These are phyloP conservation scores for Carallia pectinifolia DNA, from an alignment of 345 rosid genomes.

Conservation along the genomic window DNA sequence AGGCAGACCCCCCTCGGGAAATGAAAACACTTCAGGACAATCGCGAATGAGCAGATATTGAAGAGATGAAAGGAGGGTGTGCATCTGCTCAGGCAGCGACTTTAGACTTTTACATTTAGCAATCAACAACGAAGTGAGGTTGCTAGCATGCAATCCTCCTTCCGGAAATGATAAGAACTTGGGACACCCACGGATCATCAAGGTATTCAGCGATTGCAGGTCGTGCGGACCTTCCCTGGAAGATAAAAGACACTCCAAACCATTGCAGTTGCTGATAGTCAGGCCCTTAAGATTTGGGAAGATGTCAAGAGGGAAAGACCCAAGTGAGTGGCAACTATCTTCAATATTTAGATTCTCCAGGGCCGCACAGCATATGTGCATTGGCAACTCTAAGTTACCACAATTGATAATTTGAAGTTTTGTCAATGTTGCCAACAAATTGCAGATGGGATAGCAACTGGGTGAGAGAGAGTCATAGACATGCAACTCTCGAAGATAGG, in stretches of 20 bases:
- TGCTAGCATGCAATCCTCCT: background rate
- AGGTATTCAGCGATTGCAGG: background rate
- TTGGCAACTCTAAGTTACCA: background rate
- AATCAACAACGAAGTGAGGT: background rate
- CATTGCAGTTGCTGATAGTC: background rate
- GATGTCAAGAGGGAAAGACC: background rate
- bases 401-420: no score
- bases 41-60: background rate
- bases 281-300: conserved; percentile 4
- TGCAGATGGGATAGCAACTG: background rate
- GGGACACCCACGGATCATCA: background rate
- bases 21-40: background rate
- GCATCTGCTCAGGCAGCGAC: background rate
- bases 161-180: background rate
- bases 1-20: conserved; percentile 2
- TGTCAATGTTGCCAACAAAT: background rate
- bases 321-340: background rate
- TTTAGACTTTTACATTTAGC: background rate
- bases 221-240: background rate
- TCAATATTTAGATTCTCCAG: background rate
- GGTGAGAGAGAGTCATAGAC: background rate
- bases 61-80: background rate
- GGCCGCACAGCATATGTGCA: background rate
- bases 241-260: background rate
- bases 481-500: background rate